Base-by-base conservation (phyloP, 2,329 filamentous ascomycete genomes). In the Apiospora arundinis region DNA sequence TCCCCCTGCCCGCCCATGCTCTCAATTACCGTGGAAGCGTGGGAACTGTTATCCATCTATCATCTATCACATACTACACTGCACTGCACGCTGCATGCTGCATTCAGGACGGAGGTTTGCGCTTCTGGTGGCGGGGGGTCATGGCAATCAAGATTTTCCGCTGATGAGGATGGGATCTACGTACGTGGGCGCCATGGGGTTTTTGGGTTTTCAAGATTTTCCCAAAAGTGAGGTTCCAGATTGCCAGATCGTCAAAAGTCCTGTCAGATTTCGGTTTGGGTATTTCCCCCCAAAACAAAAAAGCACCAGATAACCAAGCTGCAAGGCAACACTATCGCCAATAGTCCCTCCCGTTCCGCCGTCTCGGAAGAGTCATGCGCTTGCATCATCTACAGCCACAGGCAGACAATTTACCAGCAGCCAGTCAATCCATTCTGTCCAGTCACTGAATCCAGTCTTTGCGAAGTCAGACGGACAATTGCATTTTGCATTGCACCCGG, bases 191-290 rank as follows among this genome's bases (percentile, higher is more conserved):
- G 37, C 18, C 52, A 60, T 60, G 52, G 52, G 52, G 28, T 60
- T 60, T 49, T 60, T 32, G 52, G 28, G 37, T 60, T 49, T 60
- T 32, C 28, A 60, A 60, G 52, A 16, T 32, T 60, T 32, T 60
- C 52, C 28, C 32, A 60, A 60, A 37, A 37, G 52, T 37, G 52
- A 60, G 52, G 52, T 32, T 60, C 52, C 52, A 60, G 52, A 60
- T 60, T 60, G 52, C 52, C 16, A 60, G 52, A 60, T 60, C 52
- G 52, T 60, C 52, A 21, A 37, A 32, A n/a, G 7, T 60, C 28
- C 52, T 37, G 56, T 63, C 32, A 63, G 56, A 63, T 63, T 63
- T 40, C 32, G 56, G 28, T 37, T 63, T 63, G 56, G 56, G 18
- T 11, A 63, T 40, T 37, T 37, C 52, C 52, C 52, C 42, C 42